Evolutionary conservation across 805 yeast species (phyloP).

Genomic region (Wickerhamomyces xylosicus): DNA sequence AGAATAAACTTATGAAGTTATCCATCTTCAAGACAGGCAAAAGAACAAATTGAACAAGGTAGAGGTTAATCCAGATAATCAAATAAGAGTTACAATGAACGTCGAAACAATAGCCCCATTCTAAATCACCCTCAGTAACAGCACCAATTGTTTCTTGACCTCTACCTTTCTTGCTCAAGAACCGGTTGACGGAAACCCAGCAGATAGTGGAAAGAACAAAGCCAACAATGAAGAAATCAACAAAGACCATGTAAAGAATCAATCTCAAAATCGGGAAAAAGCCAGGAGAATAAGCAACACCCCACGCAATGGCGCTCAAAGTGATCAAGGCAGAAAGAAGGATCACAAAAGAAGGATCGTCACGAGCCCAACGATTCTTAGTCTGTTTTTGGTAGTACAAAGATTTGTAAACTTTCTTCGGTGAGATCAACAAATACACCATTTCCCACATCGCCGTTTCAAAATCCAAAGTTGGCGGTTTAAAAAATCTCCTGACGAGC

Average conservation of each 20-base stretch:
- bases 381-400: conserved; percentile 77
- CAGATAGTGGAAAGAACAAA: conserved; percentile 56
- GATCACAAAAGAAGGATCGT: conserved; percentile 83
- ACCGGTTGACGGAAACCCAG: conserved; percentile 62
- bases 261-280: conserved; percentile 51
- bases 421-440: conserved; percentile 58
- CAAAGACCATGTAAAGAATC: conserved; percentile 71
- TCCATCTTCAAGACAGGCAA: conserved; percentile 61
- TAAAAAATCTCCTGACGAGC: conserved; percentile 36
- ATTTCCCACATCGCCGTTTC: conserved; percentile 94
- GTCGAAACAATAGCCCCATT: conserved; percentile 94
- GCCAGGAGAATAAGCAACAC: conserved; percentile 65
- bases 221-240: conserved; percentile 73
- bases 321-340: conserved; percentile 56
- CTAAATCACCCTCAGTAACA: conserved; percentile 36
- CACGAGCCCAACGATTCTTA: conserved; percentile 74
- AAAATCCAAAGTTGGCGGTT: conserved; percentile 66
- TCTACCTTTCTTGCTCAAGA: conserved; percentile 38
- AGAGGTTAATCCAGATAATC: conserved; percentile 66
- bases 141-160: conserved; percentile 19
- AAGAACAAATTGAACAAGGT: conserved; percentile 63
- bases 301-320: conserved; percentile 84
- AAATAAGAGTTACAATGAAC: conserved; percentile 88
- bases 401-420: conserved; percentile 73
- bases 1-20: conserved; percentile 54